A percentile compares a stretch with the other conserved stretches of the same genome.
These are phyloP conservation scores for Gymnopilus dilepis DNA, from an alignment of 768 basidiomycete species.

Conservation along the genomic window DNA sequence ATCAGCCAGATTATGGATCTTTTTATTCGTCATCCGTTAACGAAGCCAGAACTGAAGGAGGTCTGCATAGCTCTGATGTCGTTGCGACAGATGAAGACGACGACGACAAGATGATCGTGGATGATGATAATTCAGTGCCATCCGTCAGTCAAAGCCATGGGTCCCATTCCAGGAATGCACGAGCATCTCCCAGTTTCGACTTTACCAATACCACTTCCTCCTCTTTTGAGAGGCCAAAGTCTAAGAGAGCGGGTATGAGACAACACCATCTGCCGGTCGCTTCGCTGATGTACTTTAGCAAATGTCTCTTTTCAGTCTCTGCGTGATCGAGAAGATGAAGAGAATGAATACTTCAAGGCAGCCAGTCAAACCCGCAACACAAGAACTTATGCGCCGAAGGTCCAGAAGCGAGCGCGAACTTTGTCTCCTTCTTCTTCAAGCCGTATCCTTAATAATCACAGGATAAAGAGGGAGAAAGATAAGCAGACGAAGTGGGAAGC, in stretches of 20 bases:
- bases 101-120: constrained; percentile 25
- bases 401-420: constrained; percentile 57
- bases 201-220: not conserved
- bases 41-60: not conserved
- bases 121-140: constrained; percentile 22
- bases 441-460: constrained; percentile 43
- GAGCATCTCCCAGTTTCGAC: constrained; percentile 4
- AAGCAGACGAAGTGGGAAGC: constrained; percentile 46
- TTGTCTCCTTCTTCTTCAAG: constrained; percentile 46
- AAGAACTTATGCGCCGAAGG: constrained; percentile 36
- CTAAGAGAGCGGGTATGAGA: constrained; percentile 56
- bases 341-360: constrained; percentile 33
- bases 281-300: constrained; percentile 27
- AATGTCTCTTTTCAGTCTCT: constrained; percentile 40
- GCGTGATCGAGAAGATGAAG: constrained; percentile 38
- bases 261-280: not conserved
- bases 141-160: constrained; percentile 4
- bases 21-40: constrained; percentile 1
- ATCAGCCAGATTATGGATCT: constrained; percentile 20
- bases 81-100: constrained; percentile 28
- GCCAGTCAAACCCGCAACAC: constrained; percentile 39
- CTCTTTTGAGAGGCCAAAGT: not conserved
- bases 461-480: constrained; percentile 44
- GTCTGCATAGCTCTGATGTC: constrained; percentile 10
- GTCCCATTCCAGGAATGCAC: constrained; percentile 7